Evolutionary conservation across 192 early-diverging fungal genomes (phyloP), one percentile per base, ranked within the genome.

Genomic region (Coemansia sp.): DNA sequence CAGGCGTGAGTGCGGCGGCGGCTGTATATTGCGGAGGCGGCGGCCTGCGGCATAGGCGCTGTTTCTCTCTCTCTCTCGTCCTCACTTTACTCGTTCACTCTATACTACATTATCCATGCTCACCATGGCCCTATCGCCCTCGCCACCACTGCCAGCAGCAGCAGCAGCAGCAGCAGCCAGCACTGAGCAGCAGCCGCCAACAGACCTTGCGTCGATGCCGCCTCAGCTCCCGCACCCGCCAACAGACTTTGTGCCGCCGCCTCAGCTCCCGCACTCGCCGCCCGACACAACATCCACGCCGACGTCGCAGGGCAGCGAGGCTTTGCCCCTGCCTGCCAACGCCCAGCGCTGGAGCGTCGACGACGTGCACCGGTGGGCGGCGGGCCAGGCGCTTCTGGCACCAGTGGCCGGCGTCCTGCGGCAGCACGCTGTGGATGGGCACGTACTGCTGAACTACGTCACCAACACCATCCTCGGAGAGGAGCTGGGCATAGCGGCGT

Each of bases 361-460:
- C 60, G 80, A 82, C 65, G 80, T 82, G 47, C 57, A 53, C 57
- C 69, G 65, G 66, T 82, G 80, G 80, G 75, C 75, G 24, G 69
- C 24, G 49, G 24, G 43, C 11, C 80, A 69, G 69, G 22, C 69
- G 38, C 69, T 47, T 44, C 47, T 82, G 15, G 75, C 75, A 2
- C 53, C 53, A 13, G 68, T 82, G 3, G 71, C 72, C 13, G 27
- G 68, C 38, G 46, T 67, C 13, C 72, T 82, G 66, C 75, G 66
- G 63, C 68, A 76, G 61, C 80, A 82, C 72, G 80, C 80, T 50
- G 70, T 82, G 57, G 80, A 82, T 66, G 80, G 80, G 69, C 80
- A 82, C 67, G 80, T 82, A 46, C 75, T 82, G 16, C 39, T 78
- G 44, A 71, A 76, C 75, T 82, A 82, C 65, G 75, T 82, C 47